Conservation (phyloP, 371 early-diverging fungal genomes). For the Blastocladiella emersonii region DNA sequence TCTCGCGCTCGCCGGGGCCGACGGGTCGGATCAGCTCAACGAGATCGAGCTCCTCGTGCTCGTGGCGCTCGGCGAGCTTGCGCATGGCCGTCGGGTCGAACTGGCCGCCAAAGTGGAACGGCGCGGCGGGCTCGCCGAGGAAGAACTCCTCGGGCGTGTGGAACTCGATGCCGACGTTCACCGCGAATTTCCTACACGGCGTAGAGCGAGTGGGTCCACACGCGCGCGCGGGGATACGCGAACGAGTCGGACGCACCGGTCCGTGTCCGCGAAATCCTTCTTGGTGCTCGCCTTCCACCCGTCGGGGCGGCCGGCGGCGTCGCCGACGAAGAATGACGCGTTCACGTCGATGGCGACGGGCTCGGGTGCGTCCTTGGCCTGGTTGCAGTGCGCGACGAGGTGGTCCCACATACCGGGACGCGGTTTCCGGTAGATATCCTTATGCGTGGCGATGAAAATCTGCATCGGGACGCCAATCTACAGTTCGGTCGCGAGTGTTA, state of each 20-base stretch:
- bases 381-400: constrained; percentile 28
- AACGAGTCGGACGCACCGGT: constrained; percentile 25
- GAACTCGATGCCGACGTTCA: constrained; percentile 53
- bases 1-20: constrained; percentile 18
- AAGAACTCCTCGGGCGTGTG: constrained; percentile 77
- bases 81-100: constrained; percentile 18
- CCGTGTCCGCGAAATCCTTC: constrained; percentile 66
- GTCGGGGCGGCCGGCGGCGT: constrained; percentile 71
- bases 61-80: neutral
- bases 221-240: too few species aligned
- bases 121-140: constrained; percentile 28
- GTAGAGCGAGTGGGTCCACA: neutral
- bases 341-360: constrained; percentile 21
- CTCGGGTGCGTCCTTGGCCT: constrained; percentile 26
- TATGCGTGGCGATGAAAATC: constrained; percentile 45
- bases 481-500: too few species aligned
- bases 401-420: constrained; percentile 70
- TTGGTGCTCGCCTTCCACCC: constrained; percentile 40
- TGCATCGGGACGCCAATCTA: constrained; percentile 34
- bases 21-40: too few species aligned
- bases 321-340: constrained; percentile 68
- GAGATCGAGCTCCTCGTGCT: neutral
- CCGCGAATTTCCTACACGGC: constrained; percentile 55
- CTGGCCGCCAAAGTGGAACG: constrained; percentile 28
- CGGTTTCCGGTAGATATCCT: constrained; percentile 69